Percentiles rank a stretch among this genome's conserved stretches.
Evolutionary conservation across 257 asterid species (phyloP).

Genomic region (Capsicum baccatum): DNA sequence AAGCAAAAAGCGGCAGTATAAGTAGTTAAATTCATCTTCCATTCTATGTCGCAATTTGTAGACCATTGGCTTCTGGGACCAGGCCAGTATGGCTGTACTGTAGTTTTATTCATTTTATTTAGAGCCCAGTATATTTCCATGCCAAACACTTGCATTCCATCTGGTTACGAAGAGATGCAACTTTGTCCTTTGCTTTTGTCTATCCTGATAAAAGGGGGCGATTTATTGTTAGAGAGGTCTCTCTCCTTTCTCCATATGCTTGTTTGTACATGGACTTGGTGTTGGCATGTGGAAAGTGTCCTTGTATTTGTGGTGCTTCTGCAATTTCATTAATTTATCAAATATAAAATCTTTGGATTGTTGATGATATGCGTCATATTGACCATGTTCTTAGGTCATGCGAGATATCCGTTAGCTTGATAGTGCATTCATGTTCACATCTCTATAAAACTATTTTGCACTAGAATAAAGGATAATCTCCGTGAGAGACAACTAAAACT

Average conservation of each 20-base stretch:
- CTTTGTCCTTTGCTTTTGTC: slow-evolving; percentile 70
- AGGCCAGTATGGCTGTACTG: background rate
- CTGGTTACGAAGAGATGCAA: slow-evolving; percentile 68
- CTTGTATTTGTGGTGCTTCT: background rate
- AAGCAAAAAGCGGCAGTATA: background rate
- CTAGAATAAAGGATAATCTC: background rate
- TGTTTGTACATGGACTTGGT: background rate
- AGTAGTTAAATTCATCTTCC: background rate
- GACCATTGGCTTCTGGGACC: background rate
- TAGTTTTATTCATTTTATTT: background rate
- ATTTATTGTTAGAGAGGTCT: slow-evolving; percentile 72
- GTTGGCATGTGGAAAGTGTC: background rate
- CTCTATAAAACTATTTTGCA: background rate
- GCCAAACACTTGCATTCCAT: background rate
- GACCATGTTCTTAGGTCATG: background rate
- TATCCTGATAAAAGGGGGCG: slow-evolving; percentile 82
- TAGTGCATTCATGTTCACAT: background rate
- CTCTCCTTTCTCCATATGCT: background rate
- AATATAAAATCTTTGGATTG: background rate
- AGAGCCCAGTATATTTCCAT: background rate
- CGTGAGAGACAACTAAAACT: background rate
- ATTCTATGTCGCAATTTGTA: background rate
- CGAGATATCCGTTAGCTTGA: background rate
- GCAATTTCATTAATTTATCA: background rate
- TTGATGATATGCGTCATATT: background rate